phyloP scores from a whole-genome alignment of 1,284 basidiomycete species.

The Puccinia triticina region DNA sequence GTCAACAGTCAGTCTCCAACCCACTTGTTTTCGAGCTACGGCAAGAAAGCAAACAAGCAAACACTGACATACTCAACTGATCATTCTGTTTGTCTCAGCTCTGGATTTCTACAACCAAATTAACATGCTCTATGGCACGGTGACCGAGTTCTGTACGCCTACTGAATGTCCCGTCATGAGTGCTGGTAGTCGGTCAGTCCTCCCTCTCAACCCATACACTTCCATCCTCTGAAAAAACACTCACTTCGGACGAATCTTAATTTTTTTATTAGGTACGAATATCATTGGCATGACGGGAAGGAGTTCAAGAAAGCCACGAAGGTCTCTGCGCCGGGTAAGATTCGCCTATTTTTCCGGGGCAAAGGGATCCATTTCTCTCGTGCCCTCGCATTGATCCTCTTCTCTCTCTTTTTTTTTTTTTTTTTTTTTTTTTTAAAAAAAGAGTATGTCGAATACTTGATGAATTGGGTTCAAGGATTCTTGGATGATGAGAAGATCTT shows the following conservation, averaged over 20 bases:
- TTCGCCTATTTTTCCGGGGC: not conserved
- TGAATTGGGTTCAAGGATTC: conserved; percentile 96
- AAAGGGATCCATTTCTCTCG: not conserved
- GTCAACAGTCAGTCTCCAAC: conserved; percentile 76
- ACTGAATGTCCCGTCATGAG: conserved; percentile 97
- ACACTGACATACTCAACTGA: not conserved
- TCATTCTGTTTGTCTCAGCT: conserved; percentile 64
- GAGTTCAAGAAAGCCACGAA: conserved; percentile 90
- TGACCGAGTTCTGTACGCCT: conserved; percentile 93
- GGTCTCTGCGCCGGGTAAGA: conserved; percentile 73
- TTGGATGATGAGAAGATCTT: conserved; percentile 92
- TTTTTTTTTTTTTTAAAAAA: not conserved
- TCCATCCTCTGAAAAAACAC: no score
- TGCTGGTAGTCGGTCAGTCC: conserved; percentile 80
- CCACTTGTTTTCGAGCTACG: not conserved
- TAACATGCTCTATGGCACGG: conserved; percentile 93
- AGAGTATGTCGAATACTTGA: conserved; percentile 95
- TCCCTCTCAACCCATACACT: not conserved
- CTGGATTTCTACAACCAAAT: conserved; percentile 96
- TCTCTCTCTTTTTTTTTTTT: not conserved
- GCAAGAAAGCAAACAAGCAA: conserved; percentile 57
- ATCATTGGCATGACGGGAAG: conserved; percentile 91
- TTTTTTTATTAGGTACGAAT: conserved; percentile 66
- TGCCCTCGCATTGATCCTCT: not conserved
- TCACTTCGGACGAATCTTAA: no score